Conservation (phyloP, 345 rosid genomes). For the Camelina hispida region DNA sequence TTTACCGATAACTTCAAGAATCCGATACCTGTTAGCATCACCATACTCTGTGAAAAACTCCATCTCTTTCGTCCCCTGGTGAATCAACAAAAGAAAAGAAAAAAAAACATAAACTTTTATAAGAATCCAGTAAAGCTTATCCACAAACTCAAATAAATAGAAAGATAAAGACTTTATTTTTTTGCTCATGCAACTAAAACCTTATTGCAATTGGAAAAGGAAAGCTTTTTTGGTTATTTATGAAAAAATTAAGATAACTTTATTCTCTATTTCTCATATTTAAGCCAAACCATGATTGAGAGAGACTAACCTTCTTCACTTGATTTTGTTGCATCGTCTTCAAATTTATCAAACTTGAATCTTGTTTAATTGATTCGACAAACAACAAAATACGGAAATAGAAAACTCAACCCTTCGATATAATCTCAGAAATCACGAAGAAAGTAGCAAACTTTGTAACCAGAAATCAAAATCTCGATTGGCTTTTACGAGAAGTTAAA, state of each 20-base stretch:
- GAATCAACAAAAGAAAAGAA: not conserved
- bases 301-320: slow-evolving; percentile 35
- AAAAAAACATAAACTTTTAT: too few relatives aligned
- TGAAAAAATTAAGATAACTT: too few relatives aligned
- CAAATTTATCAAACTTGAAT: slow-evolving; percentile 15
- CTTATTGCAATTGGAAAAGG: slow-evolving; percentile 14
- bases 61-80: slow-evolving; percentile 69
- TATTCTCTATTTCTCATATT: not conserved
- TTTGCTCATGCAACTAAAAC: slow-evolving; percentile 7
- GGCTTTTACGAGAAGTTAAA: not conserved
- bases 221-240: too few relatives aligned
- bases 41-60: slow-evolving; percentile 96
- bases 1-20: slow-evolving; percentile 90
- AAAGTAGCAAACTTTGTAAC: too few relatives aligned
- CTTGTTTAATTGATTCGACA: too few relatives aligned
- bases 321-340: slow-evolving; percentile 43
- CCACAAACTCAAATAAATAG: not conserved
- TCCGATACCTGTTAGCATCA: slow-evolving; percentile 83
- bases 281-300: not conserved
- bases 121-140: not conserved
- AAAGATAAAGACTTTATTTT: not conserved
- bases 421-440: slow-evolving; percentile 13
- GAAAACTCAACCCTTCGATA: not conserved
- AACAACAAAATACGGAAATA: not conserved
- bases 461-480: slow-evolving; percentile 7